Base-by-base conservation (phyloP, 139 green algal genomes). In the Tetradesmus obliquus region DNA sequence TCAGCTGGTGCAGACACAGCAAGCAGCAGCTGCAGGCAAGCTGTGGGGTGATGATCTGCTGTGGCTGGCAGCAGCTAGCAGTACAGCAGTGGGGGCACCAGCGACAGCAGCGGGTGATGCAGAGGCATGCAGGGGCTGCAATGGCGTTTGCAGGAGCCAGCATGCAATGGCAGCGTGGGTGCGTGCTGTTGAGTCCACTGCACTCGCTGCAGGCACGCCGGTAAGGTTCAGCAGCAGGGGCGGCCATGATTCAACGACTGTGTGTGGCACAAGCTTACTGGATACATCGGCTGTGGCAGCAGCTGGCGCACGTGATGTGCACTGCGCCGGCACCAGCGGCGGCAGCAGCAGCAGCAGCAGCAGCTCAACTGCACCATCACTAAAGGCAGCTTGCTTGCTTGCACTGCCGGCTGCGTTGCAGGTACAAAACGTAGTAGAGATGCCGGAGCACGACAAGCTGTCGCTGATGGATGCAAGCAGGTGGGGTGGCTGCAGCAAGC, bases 361-460 rank as follows among this genome's bases (percentile, higher is more conserved):
- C 66, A 76, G 66, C 17, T 19, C 4, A 3, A 24, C 8, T 76
- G 66, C 15, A 24, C 17, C 3, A 76, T 24, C 13, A 9, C 66
- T 24, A 12, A 24, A 3, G 2, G 66, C 7, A n/a, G 66, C 66
- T 76, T 76, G 66, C 17, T 66, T 66, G 66, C 66, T n/a, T 76
- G 66, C 32, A 45, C 12, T 76, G 66, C 66, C 53, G 74, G 74
- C 32, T 58, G 57, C 74, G 54, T 55, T 91, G 53, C 93, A 98
- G 96, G 98, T 99, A 24, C 54, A 95, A 54, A 97, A 99, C 66
- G 91, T 99, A 12, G 94, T 98, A 22, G 97, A 99, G 91, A 99
- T 99, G 97, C 97, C 98, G 0, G 92, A 99, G 84, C 99, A 99
- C 93, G 97, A 99, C 92, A 72, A 96, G 4, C 90, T 99, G 86